Evolutionary conservation across 805 yeast species (phyloP), one percentile per base, ranked within the genome.

Genomic region (Brettanomyces sp.): DNA sequence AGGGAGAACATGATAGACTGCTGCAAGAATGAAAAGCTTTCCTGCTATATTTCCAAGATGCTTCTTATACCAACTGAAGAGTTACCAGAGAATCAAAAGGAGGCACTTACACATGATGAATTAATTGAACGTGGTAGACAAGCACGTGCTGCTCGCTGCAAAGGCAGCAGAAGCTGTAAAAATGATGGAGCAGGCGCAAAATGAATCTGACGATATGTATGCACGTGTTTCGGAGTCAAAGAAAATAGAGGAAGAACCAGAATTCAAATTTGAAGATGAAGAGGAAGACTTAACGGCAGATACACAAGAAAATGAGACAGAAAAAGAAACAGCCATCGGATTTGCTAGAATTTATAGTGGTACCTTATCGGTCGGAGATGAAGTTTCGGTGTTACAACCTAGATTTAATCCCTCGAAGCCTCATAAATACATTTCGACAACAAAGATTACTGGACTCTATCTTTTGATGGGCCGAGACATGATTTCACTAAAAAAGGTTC

Each of bases 381-480:
- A 75, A 43, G 67, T 93, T 11, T 71, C 82, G 3, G 82, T 90
- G 5, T 67, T 91, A 23, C 95, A 93, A 1, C 99, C 99, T 2
- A 84, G 86, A 56, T 91, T 82, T 60, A 83, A 85, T 57, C 95
- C 96, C 0, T 28, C 42, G 18, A 39, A 42, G 18, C 43, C 42
- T 4, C 11, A 34, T 3, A 44, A 47, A 39, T 33, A 41, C 30
- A 44, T 39, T 18, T 67, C 76, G 28, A 74, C 72, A 5, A 76
- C 84, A 1, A 77, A 72, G 12, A 73, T 93, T 35, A 74, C 84
- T 5, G 85, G 82, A 39, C 65, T 93, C 36, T 90, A 78, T 56
- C 66, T 93, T 46, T 70, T 93, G 45, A 93, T 93, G 98, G 99
- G 99, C 18, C 72, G 91, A 52, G 97, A 93, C 49, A 67, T 91